Percentiles rank a stretch among this genome's conserved stretches.
These are phyloP conservation scores for Phytophthora pseudosyringae DNA, from an alignment of 352 stramenopile species.

Conservation along the genomic window DNA sequence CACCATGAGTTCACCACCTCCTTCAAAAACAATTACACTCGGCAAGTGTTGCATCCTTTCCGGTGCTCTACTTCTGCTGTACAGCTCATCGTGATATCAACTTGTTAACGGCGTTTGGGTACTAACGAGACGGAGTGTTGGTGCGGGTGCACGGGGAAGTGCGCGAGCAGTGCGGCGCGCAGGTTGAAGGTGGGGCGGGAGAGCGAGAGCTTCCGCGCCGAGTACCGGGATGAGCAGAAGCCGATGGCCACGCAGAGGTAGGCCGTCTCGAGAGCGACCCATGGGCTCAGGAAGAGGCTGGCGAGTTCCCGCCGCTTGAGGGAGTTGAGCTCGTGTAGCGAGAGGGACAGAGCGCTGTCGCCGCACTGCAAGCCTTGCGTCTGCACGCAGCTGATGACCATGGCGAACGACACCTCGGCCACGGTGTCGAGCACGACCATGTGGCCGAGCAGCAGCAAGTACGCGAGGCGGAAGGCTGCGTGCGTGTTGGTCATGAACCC, in stretches of 20 bases:
- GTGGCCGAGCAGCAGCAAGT: constrained; percentile 43
- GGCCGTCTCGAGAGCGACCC: constrained; percentile 58
- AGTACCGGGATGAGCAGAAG: constrained; percentile 62
- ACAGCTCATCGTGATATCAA: not conserved
- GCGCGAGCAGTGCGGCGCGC: constrained; percentile 52
- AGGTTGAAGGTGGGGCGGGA: constrained; percentile 67
- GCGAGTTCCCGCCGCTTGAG: constrained; percentile 49
- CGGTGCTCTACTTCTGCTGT: too few relatives aligned
- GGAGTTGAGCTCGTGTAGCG: constrained; percentile 28
- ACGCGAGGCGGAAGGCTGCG: constrained; percentile 54
- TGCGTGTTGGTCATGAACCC: constrained; percentile 81
- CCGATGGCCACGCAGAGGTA: constrained; percentile 65
- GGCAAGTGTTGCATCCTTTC: too few relatives aligned
- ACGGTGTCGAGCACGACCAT: constrained; percentile 56
- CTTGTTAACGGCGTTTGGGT: constrained; percentile 10
- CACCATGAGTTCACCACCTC: too few relatives aligned
- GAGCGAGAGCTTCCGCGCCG: constrained; percentile 57
- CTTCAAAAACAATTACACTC: too few relatives aligned
- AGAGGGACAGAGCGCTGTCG: constrained; percentile 31
- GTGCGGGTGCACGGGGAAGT: constrained; percentile 40
- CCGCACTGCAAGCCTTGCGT: constrained; percentile 56
- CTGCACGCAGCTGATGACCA: constrained; percentile 60
- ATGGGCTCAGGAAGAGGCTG: constrained; percentile 55
- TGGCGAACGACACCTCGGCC: constrained; percentile 59
- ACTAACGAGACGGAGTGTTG: not conserved